A percentile compares a stretch with the other conserved stretches of the same genome.
Conservation (phyloP, 176 grass and related monocot genomes). For the Dendrocalamus sinicus region DNA sequence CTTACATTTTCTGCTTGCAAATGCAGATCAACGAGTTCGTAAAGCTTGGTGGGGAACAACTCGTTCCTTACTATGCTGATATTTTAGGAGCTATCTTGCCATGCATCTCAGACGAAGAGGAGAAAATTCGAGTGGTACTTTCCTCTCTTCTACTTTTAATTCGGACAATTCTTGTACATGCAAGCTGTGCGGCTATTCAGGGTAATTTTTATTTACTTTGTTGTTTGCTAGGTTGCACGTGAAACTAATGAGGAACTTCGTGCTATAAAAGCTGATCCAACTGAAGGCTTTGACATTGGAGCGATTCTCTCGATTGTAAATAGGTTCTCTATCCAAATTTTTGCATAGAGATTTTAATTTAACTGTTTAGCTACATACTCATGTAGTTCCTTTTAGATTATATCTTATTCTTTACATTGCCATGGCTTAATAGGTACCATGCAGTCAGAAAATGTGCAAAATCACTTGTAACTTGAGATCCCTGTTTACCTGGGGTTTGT, state of each 20-base stretch:
- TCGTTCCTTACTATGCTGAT: conserved; percentile 97
- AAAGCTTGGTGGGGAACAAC: conserved; percentile 97
- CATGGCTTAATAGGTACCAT: conserved; percentile 11
- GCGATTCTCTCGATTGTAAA: conserved; percentile 82
- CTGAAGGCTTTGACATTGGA: conserved; percentile 91
- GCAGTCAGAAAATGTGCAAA: conserved; percentile 2
- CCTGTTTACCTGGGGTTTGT: neutral
- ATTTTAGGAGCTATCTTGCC: conserved; percentile 97
- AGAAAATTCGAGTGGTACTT: conserved; percentile 96
- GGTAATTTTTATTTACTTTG: neutral
- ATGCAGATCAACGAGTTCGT: conserved; percentile 98
- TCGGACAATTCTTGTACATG: conserved; percentile 31
- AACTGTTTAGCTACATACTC: neutral
- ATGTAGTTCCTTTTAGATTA: neutral
- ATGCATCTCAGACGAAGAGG: conserved; percentile 94
- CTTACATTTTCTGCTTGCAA: conserved; percentile 44
- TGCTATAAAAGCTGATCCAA: conserved; percentile 83
- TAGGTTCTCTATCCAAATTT: conserved; percentile 58
- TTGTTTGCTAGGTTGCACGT: conserved; percentile 90
- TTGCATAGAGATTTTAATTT: conserved; percentile 1
- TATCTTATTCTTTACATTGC: neutral
- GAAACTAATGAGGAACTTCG: conserved; percentile 99
- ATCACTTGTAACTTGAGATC: conserved; percentile 24
- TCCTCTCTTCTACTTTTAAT: conserved; percentile 35
- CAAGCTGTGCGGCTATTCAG: conserved; percentile 16